Evolutionary conservation across 2,329 filamentous ascomycete species (phyloP).

Genomic region (Botrytis aclada): DNA sequence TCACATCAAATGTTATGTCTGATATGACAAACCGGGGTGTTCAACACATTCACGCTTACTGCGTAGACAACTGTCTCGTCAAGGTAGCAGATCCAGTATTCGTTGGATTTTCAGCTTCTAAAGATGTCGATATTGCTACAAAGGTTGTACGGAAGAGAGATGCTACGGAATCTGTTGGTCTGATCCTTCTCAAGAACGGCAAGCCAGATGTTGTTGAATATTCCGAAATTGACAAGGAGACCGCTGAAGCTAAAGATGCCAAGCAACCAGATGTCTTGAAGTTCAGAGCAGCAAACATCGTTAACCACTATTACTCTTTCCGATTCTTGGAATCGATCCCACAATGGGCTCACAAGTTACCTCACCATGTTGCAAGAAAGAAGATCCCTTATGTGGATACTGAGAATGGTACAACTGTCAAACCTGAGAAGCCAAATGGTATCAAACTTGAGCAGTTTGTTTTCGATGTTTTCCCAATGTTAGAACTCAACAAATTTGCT

Average conservation of each 20-base stretch:
- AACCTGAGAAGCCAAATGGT: slow-evolving; percentile 92
- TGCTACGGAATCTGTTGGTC: slow-evolving; percentile 90
- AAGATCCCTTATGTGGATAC: slow-evolving; percentile 89
- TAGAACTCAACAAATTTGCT: slow-evolving; percentile 83
- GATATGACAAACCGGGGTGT: slow-evolving; percentile 90
- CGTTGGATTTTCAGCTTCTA: slow-evolving; percentile 85
- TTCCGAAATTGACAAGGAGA: slow-evolving; percentile 87
- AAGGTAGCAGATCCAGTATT: slow-evolving; percentile 97
- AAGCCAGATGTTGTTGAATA: slow-evolving; percentile 98
- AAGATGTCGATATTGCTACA: slow-evolving; percentile 91
- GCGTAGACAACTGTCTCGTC: slow-evolving; percentile 98
- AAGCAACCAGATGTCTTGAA: slow-evolving; percentile 80
- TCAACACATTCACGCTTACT: slow-evolving; percentile 95
- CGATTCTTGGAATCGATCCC: slow-evolving; percentile 88
- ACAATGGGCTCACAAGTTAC: slow-evolving; percentile 77
- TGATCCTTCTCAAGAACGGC: slow-evolving; percentile 93
- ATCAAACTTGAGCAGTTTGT: slow-evolving; percentile 99
- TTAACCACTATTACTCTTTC: slow-evolving; percentile 99
- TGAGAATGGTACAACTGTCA: slow-evolving; percentile 73
- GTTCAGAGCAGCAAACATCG: slow-evolving; percentile 97
- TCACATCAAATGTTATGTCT: slow-evolving; percentile 73
- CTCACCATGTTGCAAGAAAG: slow-evolving; percentile 95
- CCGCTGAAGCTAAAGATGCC: slow-evolving; percentile 83
- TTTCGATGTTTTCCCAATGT: slow-evolving; percentile 94
- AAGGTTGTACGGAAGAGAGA: slow-evolving; percentile 99